Evolutionary conservation across 2,329 filamentous ascomycete species (phyloP).

Genomic region (Parascedosporium putredinis): DNA sequence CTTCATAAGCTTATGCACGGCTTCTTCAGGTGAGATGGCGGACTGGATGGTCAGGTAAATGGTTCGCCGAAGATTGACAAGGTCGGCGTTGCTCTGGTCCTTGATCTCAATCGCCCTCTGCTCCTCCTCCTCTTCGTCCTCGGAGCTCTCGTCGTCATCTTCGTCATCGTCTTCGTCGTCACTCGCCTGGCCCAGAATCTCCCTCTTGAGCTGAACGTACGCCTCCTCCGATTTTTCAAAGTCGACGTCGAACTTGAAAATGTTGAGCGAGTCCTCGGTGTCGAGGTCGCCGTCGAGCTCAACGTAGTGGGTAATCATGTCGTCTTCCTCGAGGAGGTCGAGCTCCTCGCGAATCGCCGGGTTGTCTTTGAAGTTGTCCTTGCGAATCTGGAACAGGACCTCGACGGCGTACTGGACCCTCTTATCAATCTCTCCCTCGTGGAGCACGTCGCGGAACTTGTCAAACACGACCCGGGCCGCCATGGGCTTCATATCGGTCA

Average conservation of each 20-base stretch:
- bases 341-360: conserved; percentile 83
- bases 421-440: conserved; percentile 96
- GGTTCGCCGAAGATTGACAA: conserved; percentile 84
- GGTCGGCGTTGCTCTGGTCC: conserved; percentile 90
- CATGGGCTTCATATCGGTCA: conserved; percentile 88
- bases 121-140: conserved; percentile 64
- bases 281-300: conserved; percentile 70
- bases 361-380: conserved; percentile 95
- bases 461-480: conserved; percentile 90
- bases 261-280: conserved; percentile 77
- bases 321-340: conserved; percentile 92
- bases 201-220: conserved; percentile 82
- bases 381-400: conserved; percentile 90
- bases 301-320: conserved; percentile 86
- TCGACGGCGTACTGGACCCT: conserved; percentile 99
- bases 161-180: conserved; percentile 60
- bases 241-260: conserved; percentile 87
- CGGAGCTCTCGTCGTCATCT: conserved; percentile 55
- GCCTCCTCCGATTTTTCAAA: conserved; percentile 87
- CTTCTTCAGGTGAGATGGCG: conserved; percentile 91
- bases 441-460: conserved; percentile 87
- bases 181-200: conserved; percentile 89
- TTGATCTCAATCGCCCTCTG: conserved; percentile 88
- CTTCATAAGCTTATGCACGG: conserved; percentile 93
- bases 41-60: conserved; percentile 99